Base-by-base conservation (phyloP, 345 rosid species). In the thale cress (Arabidopsis thaliana) region DNA sequence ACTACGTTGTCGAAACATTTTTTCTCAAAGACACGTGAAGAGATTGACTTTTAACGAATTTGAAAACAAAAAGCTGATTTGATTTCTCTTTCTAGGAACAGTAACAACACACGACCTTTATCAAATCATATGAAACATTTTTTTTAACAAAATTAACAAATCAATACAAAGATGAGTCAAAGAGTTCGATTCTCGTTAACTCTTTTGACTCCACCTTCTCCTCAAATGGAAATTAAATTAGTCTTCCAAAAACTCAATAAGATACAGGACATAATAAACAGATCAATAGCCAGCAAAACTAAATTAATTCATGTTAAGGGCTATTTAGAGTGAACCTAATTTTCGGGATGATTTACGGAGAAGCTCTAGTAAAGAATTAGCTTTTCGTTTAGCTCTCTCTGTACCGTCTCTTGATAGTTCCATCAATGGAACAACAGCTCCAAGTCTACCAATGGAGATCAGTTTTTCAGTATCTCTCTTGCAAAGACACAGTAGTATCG, bases 351-450 rank as follows among this genome's bases (percentile, higher is more conserved):
- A 72, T 69, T 83, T 87, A 62, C 77, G 84, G 48, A 93, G 85
- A 81, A 79, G 93, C 83, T 88, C 98, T 72, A 96, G 77, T 84
- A 96, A 74, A 46, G 88, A 87, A 33, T 78, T 73, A 52, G 98
- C 98, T 83, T 90, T 93, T 41, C 91, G 67, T 75, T 89, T 88
- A 24, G 96, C 96, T 83, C 98, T 88, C 83, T 91, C 96, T 2
- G 98, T 89, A n/a, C 99, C 99, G 34, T 73, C 82, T 71, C 78
- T 86, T 9, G 97, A 73, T 10, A 96, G 88, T 83, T 93, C 98
- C 25, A 84, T 89, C 78, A 96, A 81, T 3, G 98, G 96, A 67
- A 89, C 72, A 30, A 86, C 80, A 2, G 93, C 94, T n/a, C 97
- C 97, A 1, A 93, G 96, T 85, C 87, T 86, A 67, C 93, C 87